Conservation (phyloP, 345 rosid genomes). For the Cardamine occulta region DNA sequence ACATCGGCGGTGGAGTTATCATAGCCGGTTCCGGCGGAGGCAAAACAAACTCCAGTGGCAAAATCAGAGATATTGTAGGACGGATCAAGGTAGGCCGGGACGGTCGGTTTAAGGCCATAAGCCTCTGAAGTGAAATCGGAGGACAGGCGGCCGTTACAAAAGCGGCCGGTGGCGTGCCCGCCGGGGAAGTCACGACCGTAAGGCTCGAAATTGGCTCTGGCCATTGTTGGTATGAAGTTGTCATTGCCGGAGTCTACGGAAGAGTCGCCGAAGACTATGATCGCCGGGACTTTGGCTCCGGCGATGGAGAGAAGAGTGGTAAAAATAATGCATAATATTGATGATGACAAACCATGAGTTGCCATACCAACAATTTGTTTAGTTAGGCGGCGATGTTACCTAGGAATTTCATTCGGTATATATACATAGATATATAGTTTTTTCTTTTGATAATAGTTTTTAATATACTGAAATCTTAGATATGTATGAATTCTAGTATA, state of each 20-base stretch:
- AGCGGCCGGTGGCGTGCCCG: slow-evolving; percentile 59
- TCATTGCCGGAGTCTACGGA: slow-evolving; percentile 70
- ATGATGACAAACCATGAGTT: slow-evolving; percentile 21
- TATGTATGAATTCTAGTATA: background rate
- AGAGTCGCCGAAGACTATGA: slow-evolving; percentile 72
- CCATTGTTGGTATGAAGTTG: slow-evolving; percentile 56
- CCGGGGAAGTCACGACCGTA: slow-evolving; percentile 65
- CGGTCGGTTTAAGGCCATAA: slow-evolving; percentile 53
- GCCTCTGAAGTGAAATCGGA: slow-evolving; percentile 62
- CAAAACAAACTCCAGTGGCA: slow-evolving; percentile 67
- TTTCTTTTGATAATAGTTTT: background rate
- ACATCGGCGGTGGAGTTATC: slow-evolving; percentile 63
- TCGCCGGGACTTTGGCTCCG: slow-evolving; percentile 54
- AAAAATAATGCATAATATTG: slow-evolving; percentile 26
- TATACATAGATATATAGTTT: slow-evolving; percentile 9
- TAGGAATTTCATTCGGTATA: slow-evolving; percentile 30
- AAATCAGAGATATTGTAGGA: slow-evolving; percentile 54
- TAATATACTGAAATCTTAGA: background rate
- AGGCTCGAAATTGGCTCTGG: slow-evolving; percentile 62
- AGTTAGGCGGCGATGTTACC: slow-evolving; percentile 34
- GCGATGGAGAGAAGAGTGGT: slow-evolving; percentile 30
- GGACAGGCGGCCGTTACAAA: slow-evolving; percentile 65
- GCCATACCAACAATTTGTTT: slow-evolving; percentile 40
- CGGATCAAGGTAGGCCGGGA: slow-evolving; percentile 72
- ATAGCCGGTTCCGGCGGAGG: slow-evolving; percentile 66